Evolutionary conservation across 192 early-diverging fungal species (phyloP).

Genomic region (Coemansia sp.): DNA sequence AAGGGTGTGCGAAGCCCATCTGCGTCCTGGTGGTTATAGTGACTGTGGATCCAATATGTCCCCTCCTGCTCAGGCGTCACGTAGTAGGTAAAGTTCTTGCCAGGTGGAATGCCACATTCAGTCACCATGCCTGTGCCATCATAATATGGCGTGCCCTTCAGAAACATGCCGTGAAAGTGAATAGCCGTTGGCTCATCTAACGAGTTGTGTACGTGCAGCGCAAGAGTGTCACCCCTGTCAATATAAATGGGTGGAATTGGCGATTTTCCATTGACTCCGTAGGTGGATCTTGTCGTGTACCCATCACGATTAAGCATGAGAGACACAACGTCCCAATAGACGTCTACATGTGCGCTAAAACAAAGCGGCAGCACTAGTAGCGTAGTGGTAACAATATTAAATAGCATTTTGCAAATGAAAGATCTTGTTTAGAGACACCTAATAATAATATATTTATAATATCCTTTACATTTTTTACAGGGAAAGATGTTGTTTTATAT

Average conservation of each 20-base stretch:
- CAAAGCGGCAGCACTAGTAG: not conserved
- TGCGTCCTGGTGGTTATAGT: constrained; percentile 64
- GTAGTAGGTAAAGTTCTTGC: constrained; percentile 64
- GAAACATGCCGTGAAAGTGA: constrained; percentile 73
- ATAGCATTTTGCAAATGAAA: not conserved
- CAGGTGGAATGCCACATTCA: constrained; percentile 69
- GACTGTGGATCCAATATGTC: constrained; percentile 78
- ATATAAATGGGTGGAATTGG: constrained; percentile 50
- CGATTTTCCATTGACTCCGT: constrained; percentile 61
- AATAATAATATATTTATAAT: too few relatives aligned
- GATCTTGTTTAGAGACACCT: not conserved
- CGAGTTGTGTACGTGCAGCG: constrained; percentile 50
- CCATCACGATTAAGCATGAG: constrained; percentile 11
- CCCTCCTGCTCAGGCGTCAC: constrained; percentile 63
- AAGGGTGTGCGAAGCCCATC: constrained; percentile 73
- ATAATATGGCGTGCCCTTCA: constrained; percentile 61
- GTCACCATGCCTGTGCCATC: constrained; percentile 68
- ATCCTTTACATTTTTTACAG: too few relatives aligned
- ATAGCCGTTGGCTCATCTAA: constrained; percentile 57
- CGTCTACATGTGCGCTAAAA: constrained; percentile 18
- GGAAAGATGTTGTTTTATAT: too few relatives aligned
- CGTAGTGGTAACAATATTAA: not conserved
- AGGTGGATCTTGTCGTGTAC: constrained; percentile 31
- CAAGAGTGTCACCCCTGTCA: constrained; percentile 22
- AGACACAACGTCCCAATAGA: constrained; percentile 11